Base-by-base conservation (phyloP, 768 basidiomycete genomes). In the Mycena amicta region DNA sequence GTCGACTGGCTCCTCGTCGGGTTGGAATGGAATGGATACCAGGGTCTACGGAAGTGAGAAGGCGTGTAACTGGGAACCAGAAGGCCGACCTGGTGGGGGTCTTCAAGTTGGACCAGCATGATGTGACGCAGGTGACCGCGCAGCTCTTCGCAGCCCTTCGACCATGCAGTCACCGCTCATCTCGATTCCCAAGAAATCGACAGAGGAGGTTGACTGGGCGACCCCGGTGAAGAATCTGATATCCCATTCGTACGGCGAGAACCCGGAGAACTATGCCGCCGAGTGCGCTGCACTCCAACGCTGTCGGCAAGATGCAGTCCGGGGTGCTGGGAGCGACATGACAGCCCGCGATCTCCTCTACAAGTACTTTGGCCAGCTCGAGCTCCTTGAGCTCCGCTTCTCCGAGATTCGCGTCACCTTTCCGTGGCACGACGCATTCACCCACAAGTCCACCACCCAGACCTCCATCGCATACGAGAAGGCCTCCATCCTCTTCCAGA, bases 341-440 rank as follows among this genome's bases (percentile, higher is more conserved):
- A 97, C 95, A n/a, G 95, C 90, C 13, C 83, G 95, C 50, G 96
- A 98, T 76, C 81, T 98, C 22, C 80, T 99, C 43, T 98, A 96
- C 88, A 98, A 97, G 76, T 99, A 99, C 78, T 99, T 98, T 77
- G 96, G 97, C 31, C 97, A 99, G 73, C 87, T 99, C 43, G 97
- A 99, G 69, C 85, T 98, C 4, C 86, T 99, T 39, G 97, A 99
- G 71, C 83, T 99, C 52, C 87, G 97, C 33, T 99, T 99, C 77
- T 86, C 96, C 8, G 96, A 98, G 72, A 93, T 98, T 62, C 85
- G 92, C 65, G 95, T 98, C 73, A 90, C 91, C 62, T 99, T 98
- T 69, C 89, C 93, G 0, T 99, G 97, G 95, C 83, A 89, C 61
- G 97, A 99, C 75, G 96, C 97, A 20, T 98, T 98, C 77, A 98